A percentile compares a stretch with the other conserved stretches of the same genome.
These are phyloP conservation scores for Kwoniella botswanensis DNA, from an alignment of 768 basidiomycete species.

Conservation along the genomic window DNA sequence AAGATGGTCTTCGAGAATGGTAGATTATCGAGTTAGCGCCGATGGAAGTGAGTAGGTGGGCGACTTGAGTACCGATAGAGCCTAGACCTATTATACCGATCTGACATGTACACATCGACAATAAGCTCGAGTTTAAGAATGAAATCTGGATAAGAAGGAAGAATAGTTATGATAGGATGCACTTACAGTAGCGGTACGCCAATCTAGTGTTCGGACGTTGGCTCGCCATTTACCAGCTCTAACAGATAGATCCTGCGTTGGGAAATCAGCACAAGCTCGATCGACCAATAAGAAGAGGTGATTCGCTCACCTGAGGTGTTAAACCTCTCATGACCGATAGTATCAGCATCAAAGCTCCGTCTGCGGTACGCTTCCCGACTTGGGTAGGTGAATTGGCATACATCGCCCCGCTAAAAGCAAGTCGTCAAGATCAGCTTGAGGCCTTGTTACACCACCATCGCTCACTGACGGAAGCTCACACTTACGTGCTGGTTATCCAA, in stretches of 20 bases:
- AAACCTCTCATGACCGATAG: constrained; percentile 36
- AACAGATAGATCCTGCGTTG: constrained; percentile 27
- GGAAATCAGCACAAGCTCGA: neutral
- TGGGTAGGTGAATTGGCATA: constrained; percentile 44
- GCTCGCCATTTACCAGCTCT: constrained; percentile 28
- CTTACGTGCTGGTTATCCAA: constrained; percentile 51
- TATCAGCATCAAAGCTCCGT: constrained; percentile 38
- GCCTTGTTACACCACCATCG: constrained; percentile 7
- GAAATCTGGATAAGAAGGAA: too few relatives aligned
- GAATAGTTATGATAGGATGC: too few relatives aligned
- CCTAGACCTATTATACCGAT: constrained; percentile 59
- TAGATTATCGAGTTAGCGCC: constrained; percentile 55
- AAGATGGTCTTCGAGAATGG: constrained; percentile 47
- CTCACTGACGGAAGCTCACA: neutral
- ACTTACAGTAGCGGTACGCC: constrained; percentile 25
- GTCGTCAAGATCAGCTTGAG: neutral
- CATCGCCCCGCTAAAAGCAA: constrained; percentile 25
- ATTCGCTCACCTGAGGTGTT: constrained; percentile 26
- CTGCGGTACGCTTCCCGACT: constrained; percentile 46
- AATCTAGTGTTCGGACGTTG: constrained; percentile 15
- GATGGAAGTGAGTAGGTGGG: constrained; percentile 48
- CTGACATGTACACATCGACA: neutral
- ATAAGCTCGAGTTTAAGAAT: neutral
- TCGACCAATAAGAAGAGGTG: neutral
- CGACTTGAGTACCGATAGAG: constrained; percentile 54